Percentiles rank a stretch among this genome's conserved stretches.
Conservation (phyloP, 176 grass and related monocot genomes). For the Oryza punctata region DNA sequence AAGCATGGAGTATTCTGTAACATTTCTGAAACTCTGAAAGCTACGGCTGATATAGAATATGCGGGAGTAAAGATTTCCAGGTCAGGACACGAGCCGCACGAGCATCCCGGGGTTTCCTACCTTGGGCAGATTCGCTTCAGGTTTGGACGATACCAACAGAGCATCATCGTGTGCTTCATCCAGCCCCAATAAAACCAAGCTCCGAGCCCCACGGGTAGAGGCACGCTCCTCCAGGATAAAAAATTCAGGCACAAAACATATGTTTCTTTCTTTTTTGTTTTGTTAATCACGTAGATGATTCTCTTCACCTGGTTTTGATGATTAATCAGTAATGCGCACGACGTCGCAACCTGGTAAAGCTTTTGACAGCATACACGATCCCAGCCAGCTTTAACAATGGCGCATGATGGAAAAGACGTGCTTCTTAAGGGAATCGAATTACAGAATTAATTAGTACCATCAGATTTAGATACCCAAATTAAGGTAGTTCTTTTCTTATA, state of each 20-base stretch:
- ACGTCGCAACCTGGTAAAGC: background rate
- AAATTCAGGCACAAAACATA: background rate
- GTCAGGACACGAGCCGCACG: conserved; percentile 15
- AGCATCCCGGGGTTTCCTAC: conserved; percentile 33
- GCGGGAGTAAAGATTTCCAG: conserved; percentile 17
- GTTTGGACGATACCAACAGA: conserved; percentile 34
- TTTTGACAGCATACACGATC: background rate
- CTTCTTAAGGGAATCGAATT: background rate
- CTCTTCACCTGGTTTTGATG: background rate
- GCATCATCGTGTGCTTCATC: conserved; percentile 26
- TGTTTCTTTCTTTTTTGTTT: too few species aligned
- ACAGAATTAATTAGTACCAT: background rate
- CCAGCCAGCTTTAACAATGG: conserved; percentile 7
- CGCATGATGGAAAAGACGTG: background rate
- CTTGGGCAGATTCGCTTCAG: conserved; percentile 36
- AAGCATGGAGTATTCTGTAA: too few species aligned
- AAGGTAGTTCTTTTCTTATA: too few species aligned
- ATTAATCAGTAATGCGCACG: background rate
- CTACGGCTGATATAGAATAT: background rate
- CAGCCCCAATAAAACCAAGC: conserved; percentile 5
- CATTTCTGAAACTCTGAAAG: background rate
- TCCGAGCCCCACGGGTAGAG: background rate
- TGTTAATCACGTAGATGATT: background rate
- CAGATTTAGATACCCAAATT: background rate
- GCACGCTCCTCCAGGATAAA: background rate